Evolutionary conservation across 2,329 filamentous ascomycete genomes (phyloP), one percentile per base, ranked within the genome.

Genomic region (Fusarium tjaetaba): DNA sequence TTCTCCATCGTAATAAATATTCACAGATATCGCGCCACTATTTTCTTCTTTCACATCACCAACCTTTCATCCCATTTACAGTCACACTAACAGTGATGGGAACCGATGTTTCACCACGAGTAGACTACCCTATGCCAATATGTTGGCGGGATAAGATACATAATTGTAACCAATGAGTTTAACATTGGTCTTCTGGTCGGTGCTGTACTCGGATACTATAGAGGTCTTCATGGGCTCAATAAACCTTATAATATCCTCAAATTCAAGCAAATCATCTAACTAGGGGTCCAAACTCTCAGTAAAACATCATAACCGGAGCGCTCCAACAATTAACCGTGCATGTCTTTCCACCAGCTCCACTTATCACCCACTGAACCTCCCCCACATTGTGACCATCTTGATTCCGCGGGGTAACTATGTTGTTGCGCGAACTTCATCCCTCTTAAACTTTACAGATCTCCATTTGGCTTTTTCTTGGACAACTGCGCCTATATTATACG

Each of bases 381-480:
- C 61, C 67, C 65, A 68, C 65, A 61, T 68, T 34, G 28, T 39
- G 49, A 30, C 41, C 58, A 55, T 53, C 48, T 41, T 38, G 68
- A 64, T 66, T 57, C 66, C 65, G 65, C 74, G 74, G 74, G 74
- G 74, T 76, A 76, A 74, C 74, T 76, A 76, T 45, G 51, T 38
- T 65, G 41, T 46, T 68, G 49, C 57, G 14, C 34, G 46, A 73
- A 64, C 48, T 59, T 51, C 38, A 55, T 59, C 56, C 45, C 48
- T 46, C 34, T 22, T 36, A 16, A 51, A 41, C 26, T 28, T 18
- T 46, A 38, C 48, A 14, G 9, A 24, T 48, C 18, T 49, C 39
- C 41, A 13, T 42, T 32, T n/a, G 3, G 7, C 49, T 38, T 20
- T 72, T 48, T 48, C 45, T 48, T 55, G 16, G 24, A n/a, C 14